phyloP scores from a whole-genome alignment of 805 yeast genomes.

The Torulaspora maleeae region DNA sequence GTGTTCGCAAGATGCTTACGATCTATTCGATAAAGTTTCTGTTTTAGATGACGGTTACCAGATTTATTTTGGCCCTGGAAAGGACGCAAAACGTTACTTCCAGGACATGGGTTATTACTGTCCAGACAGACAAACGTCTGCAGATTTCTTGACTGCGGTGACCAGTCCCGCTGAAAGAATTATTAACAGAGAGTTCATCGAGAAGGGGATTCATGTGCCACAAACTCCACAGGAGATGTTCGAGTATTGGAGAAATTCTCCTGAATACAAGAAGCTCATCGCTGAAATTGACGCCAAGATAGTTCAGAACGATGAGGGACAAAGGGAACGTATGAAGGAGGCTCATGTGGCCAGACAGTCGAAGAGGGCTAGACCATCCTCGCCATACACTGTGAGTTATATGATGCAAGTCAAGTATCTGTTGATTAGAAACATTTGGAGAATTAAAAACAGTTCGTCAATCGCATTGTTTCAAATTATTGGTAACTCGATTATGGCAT shows the following conservation, averaged over 20 bases:
- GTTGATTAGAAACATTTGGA: slow-evolving; percentile 44
- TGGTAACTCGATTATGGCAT: slow-evolving; percentile 50
- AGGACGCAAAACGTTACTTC: slow-evolving; percentile 53
- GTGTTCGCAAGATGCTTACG: slow-evolving; percentile 62
- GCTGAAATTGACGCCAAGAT: slow-evolving; percentile 44
- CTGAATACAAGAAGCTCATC: slow-evolving; percentile 40
- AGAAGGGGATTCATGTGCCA: slow-evolving; percentile 52
- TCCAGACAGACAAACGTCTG: slow-evolving; percentile 63
- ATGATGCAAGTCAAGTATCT: slow-evolving; percentile 48
- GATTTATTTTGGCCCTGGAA: slow-evolving; percentile 59
- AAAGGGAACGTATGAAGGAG: slow-evolving; percentile 25
- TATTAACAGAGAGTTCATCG: slow-evolving; percentile 32
- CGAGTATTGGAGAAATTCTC: slow-evolving; percentile 51
- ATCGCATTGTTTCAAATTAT: slow-evolving; percentile 40
- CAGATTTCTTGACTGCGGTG: slow-evolving; percentile 65
- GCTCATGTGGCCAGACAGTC: slow-evolving; percentile 53
- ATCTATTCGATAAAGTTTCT: slow-evolving; percentile 57
- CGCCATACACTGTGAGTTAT: slow-evolving; percentile 53
- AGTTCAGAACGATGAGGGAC: slow-evolving; percentile 22
- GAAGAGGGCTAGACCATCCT: slow-evolving; percentile 41
- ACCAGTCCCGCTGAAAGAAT: slow-evolving; percentile 62
- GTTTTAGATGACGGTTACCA: slow-evolving; percentile 59
- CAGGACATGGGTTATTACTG: slow-evolving; percentile 60
- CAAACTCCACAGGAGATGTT: slow-evolving; percentile 59
- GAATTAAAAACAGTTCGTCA: slow-evolving; percentile 49